Evolutionary conservation across 192 early-diverging fungal species (phyloP).

Genomic region (Linnemannia exigua): DNA sequence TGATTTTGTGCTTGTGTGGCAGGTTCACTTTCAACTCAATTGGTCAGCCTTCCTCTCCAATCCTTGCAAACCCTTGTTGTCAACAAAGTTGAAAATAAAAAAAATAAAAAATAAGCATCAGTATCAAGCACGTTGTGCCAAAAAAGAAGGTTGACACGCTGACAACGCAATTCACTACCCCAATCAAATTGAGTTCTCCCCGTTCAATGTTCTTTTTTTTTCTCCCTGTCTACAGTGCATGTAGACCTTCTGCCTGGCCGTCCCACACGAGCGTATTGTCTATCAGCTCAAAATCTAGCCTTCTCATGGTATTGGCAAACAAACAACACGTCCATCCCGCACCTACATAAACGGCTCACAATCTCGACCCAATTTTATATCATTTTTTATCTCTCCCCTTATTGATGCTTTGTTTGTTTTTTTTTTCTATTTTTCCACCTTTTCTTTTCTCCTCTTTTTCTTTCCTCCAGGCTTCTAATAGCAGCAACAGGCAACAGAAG

Average conservation of each 20-base stretch:
- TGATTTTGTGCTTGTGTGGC: not conserved
- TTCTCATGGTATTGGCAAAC: not conserved
- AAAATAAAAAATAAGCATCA: not conserved
- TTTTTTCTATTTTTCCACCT: too few relatives aligned
- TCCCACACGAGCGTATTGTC: not conserved
- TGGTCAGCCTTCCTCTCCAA: not conserved
- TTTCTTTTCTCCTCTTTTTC: too few relatives aligned
- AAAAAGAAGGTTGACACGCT: conserved; percentile 3
- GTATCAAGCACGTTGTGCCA: not conserved
- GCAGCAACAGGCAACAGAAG: too few relatives aligned
- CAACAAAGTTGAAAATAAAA: not conserved
- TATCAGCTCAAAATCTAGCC: not conserved
- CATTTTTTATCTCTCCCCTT: not conserved
- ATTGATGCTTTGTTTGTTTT: too few relatives aligned
- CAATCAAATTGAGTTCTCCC: not conserved
- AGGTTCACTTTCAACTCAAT: too few relatives aligned
- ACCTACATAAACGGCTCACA: not conserved
- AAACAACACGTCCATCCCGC: not conserved
- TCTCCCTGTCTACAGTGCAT: too few relatives aligned
- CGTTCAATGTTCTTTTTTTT: not conserved
- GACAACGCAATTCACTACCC: too few relatives aligned
- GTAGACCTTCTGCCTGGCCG: not conserved
- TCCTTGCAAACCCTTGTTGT: not conserved
- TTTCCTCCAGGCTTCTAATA: too few relatives aligned
- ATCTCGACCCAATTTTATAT: not conserved